Evolutionary conservation across 2,329 filamentous ascomycete species (phyloP).

Genomic region (Monilinia aucupariae): DNA sequence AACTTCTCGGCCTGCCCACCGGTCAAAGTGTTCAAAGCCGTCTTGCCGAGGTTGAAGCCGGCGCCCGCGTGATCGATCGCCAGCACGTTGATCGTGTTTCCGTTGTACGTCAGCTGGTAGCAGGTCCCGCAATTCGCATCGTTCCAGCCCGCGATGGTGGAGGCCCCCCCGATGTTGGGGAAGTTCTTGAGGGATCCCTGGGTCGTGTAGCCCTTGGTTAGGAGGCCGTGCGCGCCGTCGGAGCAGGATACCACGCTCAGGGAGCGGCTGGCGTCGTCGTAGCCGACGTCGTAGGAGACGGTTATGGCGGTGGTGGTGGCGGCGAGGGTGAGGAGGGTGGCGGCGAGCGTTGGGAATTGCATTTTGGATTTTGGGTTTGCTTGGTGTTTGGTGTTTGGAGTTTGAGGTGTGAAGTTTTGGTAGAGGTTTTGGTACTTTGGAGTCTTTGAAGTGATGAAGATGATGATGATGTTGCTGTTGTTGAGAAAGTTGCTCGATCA

Average conservation of each 20-base stretch:
- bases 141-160: constrained; percentile 51
- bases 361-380: background rate
- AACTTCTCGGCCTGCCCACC: constrained; percentile 44
- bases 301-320: constrained; percentile 28
- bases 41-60: constrained; percentile 53
- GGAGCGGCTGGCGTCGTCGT: constrained; percentile 55
- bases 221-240: constrained; percentile 62
- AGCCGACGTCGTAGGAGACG: constrained; percentile 68
- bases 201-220: constrained; percentile 47
- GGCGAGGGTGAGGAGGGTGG: background rate
- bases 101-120: constrained; percentile 50
- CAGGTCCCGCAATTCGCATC: constrained; percentile 51
- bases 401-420: background rate
- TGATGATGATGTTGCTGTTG: constrained; percentile 1
- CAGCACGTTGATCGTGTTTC: constrained; percentile 48
- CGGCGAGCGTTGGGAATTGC: background rate
- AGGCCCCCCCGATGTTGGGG: constrained; percentile 51
- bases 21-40: constrained; percentile 52
- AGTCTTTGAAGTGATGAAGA: background rate
- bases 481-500: background rate
- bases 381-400: background rate
- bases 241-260: constrained; percentile 59
- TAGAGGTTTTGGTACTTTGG: background rate
- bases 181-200: constrained; percentile 48
- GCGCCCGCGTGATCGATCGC: constrained; percentile 48